phyloP scores from a whole-genome alignment of 306 rosid genomes.

The Mucuna pruriens region DNA sequence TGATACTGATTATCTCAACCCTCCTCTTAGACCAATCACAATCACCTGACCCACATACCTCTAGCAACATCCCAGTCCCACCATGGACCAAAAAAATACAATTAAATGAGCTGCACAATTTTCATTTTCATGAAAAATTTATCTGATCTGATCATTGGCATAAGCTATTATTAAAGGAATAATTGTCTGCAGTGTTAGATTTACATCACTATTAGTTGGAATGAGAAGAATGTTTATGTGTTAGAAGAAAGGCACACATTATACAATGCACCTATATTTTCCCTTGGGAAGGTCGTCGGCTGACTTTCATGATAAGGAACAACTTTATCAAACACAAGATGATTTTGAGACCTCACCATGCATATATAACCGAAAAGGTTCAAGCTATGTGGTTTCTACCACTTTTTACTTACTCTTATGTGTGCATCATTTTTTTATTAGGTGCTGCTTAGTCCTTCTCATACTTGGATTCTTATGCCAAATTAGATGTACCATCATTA shows the following conservation, averaged over 20 bases:
- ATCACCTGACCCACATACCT: constrained; percentile 39
- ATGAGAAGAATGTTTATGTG: constrained; percentile 55
- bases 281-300: constrained; percentile 46
- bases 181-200: constrained; percentile 13
- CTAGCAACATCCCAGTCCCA: constrained; percentile 34
- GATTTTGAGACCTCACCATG: constrained; percentile 79
- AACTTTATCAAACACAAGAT: constrained; percentile 51
- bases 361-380: constrained; percentile 46
- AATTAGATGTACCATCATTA: constrained; percentile 60
- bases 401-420: constrained; percentile 4
- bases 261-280: constrained; percentile 46
- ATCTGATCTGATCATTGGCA: not conserved
- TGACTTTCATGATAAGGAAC: constrained; percentile 67
- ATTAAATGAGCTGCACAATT: constrained; percentile 4
- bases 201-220: constrained; percentile 25
- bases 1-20: constrained; percentile 16
- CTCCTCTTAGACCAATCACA: constrained; percentile 35
- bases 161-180: not conserved
- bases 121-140: constrained; percentile 26
- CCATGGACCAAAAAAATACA: constrained; percentile 26
- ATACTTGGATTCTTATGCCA: constrained; percentile 55
- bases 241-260: constrained; percentile 46
- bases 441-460: constrained; percentile 71
- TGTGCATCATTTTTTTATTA: constrained; percentile 31
- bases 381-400: constrained; percentile 41